Evolutionary conservation across 2,329 filamentous ascomycete species (phyloP).

Genomic region (Aureobasidium pullulans): DNA sequence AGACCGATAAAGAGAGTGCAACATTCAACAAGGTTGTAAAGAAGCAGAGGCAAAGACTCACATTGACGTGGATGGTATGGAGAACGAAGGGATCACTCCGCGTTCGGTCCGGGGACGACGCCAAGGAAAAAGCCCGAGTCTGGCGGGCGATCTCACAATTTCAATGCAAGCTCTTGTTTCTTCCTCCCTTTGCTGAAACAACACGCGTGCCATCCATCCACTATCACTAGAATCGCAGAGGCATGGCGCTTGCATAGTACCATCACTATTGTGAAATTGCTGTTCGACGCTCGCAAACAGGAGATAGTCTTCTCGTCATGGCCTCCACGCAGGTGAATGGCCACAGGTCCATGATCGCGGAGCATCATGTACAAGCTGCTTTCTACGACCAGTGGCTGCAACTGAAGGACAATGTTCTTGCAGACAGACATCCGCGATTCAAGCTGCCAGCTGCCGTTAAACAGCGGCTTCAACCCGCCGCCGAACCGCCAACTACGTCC

Average conservation of each 20-base stretch:
- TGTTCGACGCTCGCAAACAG: conserved; percentile 1
- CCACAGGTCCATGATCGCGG: neutral
- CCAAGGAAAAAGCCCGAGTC: neutral
- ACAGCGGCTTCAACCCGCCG: conserved; percentile 24
- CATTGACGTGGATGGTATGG: conserved; percentile 8
- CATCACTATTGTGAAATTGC: neutral
- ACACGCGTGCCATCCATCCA: neutral
- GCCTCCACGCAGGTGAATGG: conserved; percentile 12
- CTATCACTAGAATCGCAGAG: conserved; percentile 5
- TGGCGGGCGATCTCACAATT: conserved; percentile 3
- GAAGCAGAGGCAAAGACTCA: neutral
- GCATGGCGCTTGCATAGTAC: neutral
- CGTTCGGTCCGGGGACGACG: neutral
- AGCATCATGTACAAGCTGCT: conserved; percentile 30
- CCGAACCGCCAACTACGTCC: neutral
- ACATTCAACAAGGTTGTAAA: conserved; percentile 1
- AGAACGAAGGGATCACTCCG: neutral
- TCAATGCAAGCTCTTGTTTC: neutral
- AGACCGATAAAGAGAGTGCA: neutral
- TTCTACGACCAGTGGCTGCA: conserved; percentile 70
- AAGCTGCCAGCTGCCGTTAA: conserved; percentile 49
- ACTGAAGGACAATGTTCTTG: conserved; percentile 72
- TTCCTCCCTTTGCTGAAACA: neutral
- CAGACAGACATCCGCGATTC: conserved; percentile 62
- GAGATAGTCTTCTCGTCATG: neutral